These are phyloP conservation scores for Saturnispora mendoncae DNA, from an alignment of 805 yeast genomes.

Conservation along the genomic window DNA sequence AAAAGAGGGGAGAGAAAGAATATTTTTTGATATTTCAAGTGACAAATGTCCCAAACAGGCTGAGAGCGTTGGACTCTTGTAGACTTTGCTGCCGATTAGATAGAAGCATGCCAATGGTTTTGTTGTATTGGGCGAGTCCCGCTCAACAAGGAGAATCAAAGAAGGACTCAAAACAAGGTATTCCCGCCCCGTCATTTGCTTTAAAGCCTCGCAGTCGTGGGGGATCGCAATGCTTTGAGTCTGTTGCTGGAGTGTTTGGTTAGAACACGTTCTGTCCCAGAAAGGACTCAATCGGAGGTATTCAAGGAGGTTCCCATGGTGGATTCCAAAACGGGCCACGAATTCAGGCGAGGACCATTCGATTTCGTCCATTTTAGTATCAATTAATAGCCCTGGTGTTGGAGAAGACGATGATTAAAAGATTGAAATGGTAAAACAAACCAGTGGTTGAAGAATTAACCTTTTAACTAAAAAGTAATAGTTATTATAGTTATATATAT, in stretches of 20 bases:
- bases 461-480: too few relatives aligned
- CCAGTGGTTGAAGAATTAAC: too few relatives aligned
- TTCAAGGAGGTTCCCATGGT: slow-evolving; percentile 85
- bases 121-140: background rate
- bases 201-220: background rate
- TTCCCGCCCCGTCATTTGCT: slow-evolving; percentile 79
- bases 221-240: slow-evolving; percentile 44
- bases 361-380: slow-evolving; percentile 65
- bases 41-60: background rate
- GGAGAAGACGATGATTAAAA: too few relatives aligned
- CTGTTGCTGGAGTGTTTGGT: slow-evolving; percentile 94
- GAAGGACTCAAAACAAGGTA: slow-evolving; percentile 42
- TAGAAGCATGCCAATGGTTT: background rate
- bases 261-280: slow-evolving; percentile 87
- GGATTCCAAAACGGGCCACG: slow-evolving; percentile 81
- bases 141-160: background rate
- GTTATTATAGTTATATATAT: too few relatives aligned
- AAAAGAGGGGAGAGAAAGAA: too few relatives aligned
- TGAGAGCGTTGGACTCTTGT: background rate
- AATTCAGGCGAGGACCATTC: slow-evolving; percentile 98
- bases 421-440: too few relatives aligned
- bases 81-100: background rate
- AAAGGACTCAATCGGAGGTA: slow-evolving; percentile 93
- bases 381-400: too few relatives aligned
- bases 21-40: background rate